phyloP scores from a whole-genome alignment of 257 asterid species.

The Jaltomata sinuosa region DNA sequence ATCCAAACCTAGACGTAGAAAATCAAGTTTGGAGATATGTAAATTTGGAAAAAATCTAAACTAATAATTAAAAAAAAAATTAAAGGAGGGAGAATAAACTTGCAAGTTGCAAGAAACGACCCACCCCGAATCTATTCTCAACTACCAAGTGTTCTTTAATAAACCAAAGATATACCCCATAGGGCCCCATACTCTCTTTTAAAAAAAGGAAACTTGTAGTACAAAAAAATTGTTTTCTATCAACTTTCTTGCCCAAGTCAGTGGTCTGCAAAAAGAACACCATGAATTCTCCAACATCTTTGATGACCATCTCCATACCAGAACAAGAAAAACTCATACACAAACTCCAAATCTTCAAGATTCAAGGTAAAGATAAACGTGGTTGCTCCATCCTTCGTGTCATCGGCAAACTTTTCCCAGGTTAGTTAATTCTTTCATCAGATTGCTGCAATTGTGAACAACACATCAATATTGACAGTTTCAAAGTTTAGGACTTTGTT shows the following conservation, averaged over 20 bases:
- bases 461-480: background rate
- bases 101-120: background rate
- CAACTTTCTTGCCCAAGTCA: background rate
- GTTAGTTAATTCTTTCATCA: constrained; percentile 20
- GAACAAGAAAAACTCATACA: constrained; percentile 44
- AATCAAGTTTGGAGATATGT: background rate
- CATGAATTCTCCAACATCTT: constrained; percentile 19
- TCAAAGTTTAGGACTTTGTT: background rate
- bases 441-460: background rate
- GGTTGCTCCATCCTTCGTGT: constrained; percentile 54
- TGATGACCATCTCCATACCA: constrained; percentile 16
- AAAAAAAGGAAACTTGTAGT: background rate
- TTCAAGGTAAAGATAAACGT: constrained; percentile 62
- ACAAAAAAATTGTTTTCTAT: background rate
- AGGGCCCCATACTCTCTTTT: background rate
- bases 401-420: constrained; percentile 65
- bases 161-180: background rate
- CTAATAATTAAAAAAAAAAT: background rate
- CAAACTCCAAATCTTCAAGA: constrained; percentile 50
- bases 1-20: background rate
- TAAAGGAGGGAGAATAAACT: background rate
- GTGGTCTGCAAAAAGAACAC: background rate
- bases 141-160: background rate
- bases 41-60: background rate
- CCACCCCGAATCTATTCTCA: background rate